Percentiles rank a stretch among this genome's conserved stretches.
Conservation (phyloP, 2,329 filamentous ascomycete species). For the Monosporascus sp. region DNA sequence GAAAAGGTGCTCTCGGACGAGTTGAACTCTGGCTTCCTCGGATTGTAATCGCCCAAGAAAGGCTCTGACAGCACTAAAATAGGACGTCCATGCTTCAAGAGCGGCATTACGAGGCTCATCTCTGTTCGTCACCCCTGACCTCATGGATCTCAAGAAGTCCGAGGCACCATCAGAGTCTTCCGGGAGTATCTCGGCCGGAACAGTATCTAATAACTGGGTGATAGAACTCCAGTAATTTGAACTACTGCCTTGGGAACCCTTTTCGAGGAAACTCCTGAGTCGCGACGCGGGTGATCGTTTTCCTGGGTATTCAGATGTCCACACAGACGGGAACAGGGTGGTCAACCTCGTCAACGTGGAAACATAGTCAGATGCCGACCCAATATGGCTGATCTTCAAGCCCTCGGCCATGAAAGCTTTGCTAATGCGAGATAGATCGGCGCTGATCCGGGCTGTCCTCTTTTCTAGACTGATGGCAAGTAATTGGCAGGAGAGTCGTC, state of each 20-base stretch:
- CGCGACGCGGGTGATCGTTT: conserved; percentile 50
- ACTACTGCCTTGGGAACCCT: conserved; percentile 75
- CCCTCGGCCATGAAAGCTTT: conserved; percentile 65
- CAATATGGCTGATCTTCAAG: conserved; percentile 64
- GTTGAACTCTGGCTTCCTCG: conserved; percentile 35
- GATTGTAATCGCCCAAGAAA: conserved; percentile 42
- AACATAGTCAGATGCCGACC: conserved; percentile 68
- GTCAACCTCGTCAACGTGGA: conserved; percentile 64
- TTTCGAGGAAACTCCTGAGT: conserved; percentile 68
- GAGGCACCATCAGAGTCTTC: conserved; percentile 46
- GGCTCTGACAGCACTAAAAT: conserved; percentile 58
- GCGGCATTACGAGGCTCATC: conserved; percentile 70
- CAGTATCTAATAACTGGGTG: conserved; percentile 52
- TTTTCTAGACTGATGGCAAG: conserved; percentile 43
- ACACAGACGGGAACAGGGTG: conserved; percentile 58
- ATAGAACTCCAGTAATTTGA: conserved; percentile 69
- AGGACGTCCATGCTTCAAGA: conserved; percentile 67
- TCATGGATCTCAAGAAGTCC: conserved; percentile 61
- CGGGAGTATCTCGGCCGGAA: conserved; percentile 51
- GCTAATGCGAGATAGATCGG: conserved; percentile 45
- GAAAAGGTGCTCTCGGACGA: conserved; percentile 46
- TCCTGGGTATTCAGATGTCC: conserved; percentile 57
- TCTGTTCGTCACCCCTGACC: conserved; percentile 63
- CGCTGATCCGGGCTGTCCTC: conserved; percentile 39
- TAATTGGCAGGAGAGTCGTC: conserved; percentile 47